Base-by-base conservation (phyloP, 163 green algal species). In the Scenedesmus sp. region DNA sequence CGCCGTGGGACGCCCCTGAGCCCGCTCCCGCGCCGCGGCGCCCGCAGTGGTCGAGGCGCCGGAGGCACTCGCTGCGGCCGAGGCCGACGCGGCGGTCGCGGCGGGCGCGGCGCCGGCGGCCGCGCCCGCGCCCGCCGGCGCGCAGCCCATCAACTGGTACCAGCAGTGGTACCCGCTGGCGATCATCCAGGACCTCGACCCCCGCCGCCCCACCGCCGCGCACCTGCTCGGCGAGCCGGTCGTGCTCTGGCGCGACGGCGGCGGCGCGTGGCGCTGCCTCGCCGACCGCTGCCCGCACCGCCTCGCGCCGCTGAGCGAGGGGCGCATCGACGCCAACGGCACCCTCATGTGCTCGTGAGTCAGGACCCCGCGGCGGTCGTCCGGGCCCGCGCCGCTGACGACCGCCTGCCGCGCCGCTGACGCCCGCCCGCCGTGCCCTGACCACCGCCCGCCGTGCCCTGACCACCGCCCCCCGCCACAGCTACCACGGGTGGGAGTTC, bases 221-320 rank as follows among this genome's bases (percentile, higher is more conserved):
- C 83, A 86, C 45, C 80, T 92, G 26, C 75, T 92, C 53, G 88
- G 83, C 63, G 82, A 77, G 20, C 73, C 48, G 0, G 45, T 92
- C 42, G 84, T 89, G 45, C 60, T 92, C 10, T 93, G 89, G 89
- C 60, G 70, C 22, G 83, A 91, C 42, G 70, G 39, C 18, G 31
- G 51, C 18, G 85, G 83, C 11, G 20, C 64, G 0, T 94, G 89
- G 89, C 72, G 57, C 2, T 81, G 42, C 0, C 69, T 93, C 20
- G 84, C 92, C 58, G 88, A 93, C 81, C 63, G 66, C 26, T 93
- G 89, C 73, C 79, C 89, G 18, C 89, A 93, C 82, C 70, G 84
- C 57, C 75, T 89, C 24, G 84, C 84, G 0, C 84, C 81, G 10
- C 78, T 89, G 62, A 83, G 60, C 22, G 81, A 89, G 60, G 84